Base-by-base conservation (phyloP, 179 eudicot genomes). In the Spergularia azorica region DNA sequence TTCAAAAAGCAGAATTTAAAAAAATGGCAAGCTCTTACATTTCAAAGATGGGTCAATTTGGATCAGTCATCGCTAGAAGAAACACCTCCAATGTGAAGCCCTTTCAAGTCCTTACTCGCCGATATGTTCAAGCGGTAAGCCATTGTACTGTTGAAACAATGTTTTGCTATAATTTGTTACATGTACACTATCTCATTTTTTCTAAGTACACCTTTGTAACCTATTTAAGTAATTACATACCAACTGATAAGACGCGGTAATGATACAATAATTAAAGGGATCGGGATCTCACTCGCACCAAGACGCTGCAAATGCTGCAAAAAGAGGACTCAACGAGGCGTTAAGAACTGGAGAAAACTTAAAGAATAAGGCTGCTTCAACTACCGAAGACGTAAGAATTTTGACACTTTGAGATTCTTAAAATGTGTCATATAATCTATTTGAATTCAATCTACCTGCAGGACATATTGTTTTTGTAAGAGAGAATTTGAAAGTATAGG, bases 271-370 rank as follows among this genome's bases (percentile, higher is more conserved):
- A 26, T 21, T 57, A 6, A 32, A 82, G 75, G 84, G 84, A 56
- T 70, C 80, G 8, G 72, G 78, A 41, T 77, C 77, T 26, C 55
- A 67, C 63, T 54, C 79, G 21, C 75, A 67, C 13, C 70, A 76
- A 26, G 86, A 82, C 15, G 81, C 79, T 41, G 59, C 81, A 5
- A 81, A 69, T 12, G 65, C 82, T 36, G 86, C 88, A 4, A 85
- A 83, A 69, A 82, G 85, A 66, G 88, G 87, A 11, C 66, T 84
- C 48, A 83, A 81, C 38, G 90, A 90, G 48, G 90, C 93, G 6
- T 63, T 68, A 41, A 79, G 73, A 63, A 80, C 86, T 4, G 89
- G 91, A 65, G 87, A 87, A 43, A 84, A 86, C 48, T 16, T 87
- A 5, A 91, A 86, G 60, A 77, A 86, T 8, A 79, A 84, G 77